These are phyloP conservation scores for Yamadazyma phyllophila DNA, from an alignment of 805 yeast species.

Conservation along the genomic window DNA sequence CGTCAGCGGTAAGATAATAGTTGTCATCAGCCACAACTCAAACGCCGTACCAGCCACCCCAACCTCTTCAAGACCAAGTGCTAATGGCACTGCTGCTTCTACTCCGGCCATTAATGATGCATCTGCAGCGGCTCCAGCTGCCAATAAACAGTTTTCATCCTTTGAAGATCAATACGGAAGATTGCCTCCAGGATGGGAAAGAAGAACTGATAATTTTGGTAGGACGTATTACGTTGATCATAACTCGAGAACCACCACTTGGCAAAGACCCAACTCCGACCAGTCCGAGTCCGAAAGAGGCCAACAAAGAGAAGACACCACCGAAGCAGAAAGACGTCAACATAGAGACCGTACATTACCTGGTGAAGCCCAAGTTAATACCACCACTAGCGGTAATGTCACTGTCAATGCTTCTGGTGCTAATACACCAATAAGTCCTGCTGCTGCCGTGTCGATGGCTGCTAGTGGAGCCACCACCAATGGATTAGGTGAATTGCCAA, in stretches of 20 bases:
- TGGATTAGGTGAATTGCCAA: slow-evolving; percentile 94
- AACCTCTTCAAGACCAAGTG: slow-evolving; percentile 16
- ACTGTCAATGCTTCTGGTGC: slow-evolving; percentile 45
- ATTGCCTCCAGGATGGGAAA: slow-evolving; percentile 98
- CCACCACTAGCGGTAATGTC: slow-evolving; percentile 42
- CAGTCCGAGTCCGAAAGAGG: slow-evolving; percentile 71
- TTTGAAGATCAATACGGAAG: slow-evolving; percentile 97
- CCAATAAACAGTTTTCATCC: slow-evolving; percentile 71
- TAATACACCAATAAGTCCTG: slow-evolving; percentile 56
- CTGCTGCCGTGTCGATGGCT: slow-evolving; percentile 66
- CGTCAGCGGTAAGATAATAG: slow-evolving; percentile 88
- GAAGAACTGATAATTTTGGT: slow-evolving; percentile 96
- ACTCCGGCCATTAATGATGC: slow-evolving; percentile 5
- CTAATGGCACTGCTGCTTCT: slow-evolving; percentile 8
- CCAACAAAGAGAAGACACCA: slow-evolving; percentile 60
- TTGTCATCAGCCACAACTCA: slow-evolving; percentile 57
- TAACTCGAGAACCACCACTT: slow-evolving; percentile 96
- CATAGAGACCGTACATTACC: slow-evolving; percentile 90
- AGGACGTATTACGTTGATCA: slow-evolving; percentile 98
- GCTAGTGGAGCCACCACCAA: slow-evolving; percentile 88
- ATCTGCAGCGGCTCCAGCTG: slow-evolving; percentile 13
- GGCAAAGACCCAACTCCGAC: slow-evolving; percentile 92
- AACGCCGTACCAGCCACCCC: slow-evolving; percentile 14
- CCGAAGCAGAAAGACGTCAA: slow-evolving; percentile 87
- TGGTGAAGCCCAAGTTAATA: slow-evolving; percentile 46